A percentile compares a stretch with the other conserved stretches of the same genome.
Conservation (phyloP, 768 basidiomycete species). For the Cubamyces sp. region DNA sequence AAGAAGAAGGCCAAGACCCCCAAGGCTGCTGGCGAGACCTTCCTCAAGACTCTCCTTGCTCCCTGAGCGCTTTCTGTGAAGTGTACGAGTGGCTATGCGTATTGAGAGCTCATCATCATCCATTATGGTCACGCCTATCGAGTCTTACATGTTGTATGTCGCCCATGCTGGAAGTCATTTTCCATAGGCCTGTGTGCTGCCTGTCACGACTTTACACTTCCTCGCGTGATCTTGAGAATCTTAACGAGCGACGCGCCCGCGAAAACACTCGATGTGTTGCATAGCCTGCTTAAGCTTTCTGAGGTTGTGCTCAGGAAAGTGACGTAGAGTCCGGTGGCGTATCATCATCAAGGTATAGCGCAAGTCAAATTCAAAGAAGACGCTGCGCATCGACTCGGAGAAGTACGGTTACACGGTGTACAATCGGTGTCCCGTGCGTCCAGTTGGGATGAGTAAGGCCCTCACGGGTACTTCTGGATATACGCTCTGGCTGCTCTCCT, state of each 20-base stretch:
- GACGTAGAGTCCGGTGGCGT: no score
- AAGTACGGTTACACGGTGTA: no score
- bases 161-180: constrained; percentile 21
- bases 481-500: no score
- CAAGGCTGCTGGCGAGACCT: constrained; percentile 73
- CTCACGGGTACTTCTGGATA: not conserved
- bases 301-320: no score
- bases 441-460: not conserved
- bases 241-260: no score
- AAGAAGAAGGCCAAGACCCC: constrained; percentile 66
- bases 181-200: constrained; percentile 11
- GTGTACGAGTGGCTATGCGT: constrained; percentile 23
- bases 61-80: constrained; percentile 52
- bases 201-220: not conserved
- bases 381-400: no score
- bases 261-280: no score
- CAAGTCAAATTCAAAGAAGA: no score
- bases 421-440: no score
- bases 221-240: no score
- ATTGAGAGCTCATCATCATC: constrained; percentile 4
- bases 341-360: no score
- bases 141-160: constrained; percentile 26
- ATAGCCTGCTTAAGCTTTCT: no score
- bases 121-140: constrained; percentile 23
- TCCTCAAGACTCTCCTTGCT: constrained; percentile 85